Percentiles rank a stretch among this genome's conserved stretches.
phyloP scores from a whole-genome alignment of 2,329 filamentous ascomycete genomes.

The Xylaria sp. region DNA sequence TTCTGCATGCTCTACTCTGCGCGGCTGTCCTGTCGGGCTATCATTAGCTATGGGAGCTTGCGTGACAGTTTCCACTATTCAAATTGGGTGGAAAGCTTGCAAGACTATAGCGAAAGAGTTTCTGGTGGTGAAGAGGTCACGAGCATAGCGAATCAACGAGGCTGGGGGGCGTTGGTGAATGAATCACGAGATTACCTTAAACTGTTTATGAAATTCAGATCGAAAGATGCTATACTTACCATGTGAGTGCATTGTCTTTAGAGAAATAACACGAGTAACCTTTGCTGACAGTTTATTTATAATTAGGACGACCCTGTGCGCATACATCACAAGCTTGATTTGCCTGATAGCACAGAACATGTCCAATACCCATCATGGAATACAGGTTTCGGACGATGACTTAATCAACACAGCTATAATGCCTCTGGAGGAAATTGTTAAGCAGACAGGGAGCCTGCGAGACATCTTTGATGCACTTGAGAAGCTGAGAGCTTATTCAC shows the following conservation, averaged over 20 bases:
- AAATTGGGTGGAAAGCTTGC: constrained; percentile 34
- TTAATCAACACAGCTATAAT: constrained; percentile 15
- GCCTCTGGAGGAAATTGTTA: constrained; percentile 22
- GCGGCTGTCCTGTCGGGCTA: constrained; percentile 32
- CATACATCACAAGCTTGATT: constrained; percentile 35
- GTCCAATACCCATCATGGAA: constrained; percentile 18
- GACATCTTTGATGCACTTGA: constrained; percentile 16
- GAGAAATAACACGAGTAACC: background rate
- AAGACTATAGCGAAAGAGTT: constrained; percentile 42
- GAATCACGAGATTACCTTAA: constrained; percentile 52
- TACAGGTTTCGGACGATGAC: background rate
- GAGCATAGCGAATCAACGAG: constrained; percentile 39
- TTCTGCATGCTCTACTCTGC: constrained; percentile 39
- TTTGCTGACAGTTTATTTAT: background rate
- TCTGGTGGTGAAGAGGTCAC: constrained; percentile 36
- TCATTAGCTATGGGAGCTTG: constrained; percentile 33
- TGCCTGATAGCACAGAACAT: constrained; percentile 34
- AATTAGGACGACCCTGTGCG: constrained; percentile 37
- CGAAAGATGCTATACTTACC: constrained; percentile 34
- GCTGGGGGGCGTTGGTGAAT: constrained; percentile 51
- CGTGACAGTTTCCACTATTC: constrained; percentile 40
- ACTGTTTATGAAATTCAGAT: constrained; percentile 44
- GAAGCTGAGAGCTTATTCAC: constrained; percentile 14
- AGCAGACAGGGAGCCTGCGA: constrained; percentile 13
- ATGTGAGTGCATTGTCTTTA: constrained; percentile 11